Base-by-base conservation (phyloP, 176 grass and related monocot genomes). In the Raddia guianensis region DNA sequence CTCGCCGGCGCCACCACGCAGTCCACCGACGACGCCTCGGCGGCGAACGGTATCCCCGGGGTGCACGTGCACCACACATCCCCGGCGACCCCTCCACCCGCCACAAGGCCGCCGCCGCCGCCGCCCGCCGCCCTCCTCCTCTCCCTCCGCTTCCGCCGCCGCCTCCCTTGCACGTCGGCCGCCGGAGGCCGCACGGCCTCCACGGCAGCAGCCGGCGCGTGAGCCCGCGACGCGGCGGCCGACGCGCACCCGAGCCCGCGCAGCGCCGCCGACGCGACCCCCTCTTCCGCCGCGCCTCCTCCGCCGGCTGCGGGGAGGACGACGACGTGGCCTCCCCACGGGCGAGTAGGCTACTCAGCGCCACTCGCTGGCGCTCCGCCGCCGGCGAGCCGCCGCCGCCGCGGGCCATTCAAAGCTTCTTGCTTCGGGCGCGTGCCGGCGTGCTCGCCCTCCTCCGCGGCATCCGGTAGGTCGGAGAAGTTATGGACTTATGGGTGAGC, bases 51-150 rank as follows among this genome's bases (percentile, higher is more conserved):
- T 16, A 91, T 91, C 44, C 88, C 92, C 15, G 88, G 92, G 12
- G 92, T 74, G 78, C 92, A 98, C 84, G 92, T 75, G 78, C 92
- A 95, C 95, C 95, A 98, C 70, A 98, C 86, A 74, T 95, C 95
- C 58, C 87, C 92, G 1, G 68, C 52, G 15, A 66, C 49, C 68
- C 77, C 77, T 13, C 73, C 68, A 1, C 57, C 83, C 8, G 16
- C 40, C 43, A 50, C 63, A 9, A 3, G 75, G 11, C 61, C 68
- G 44, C 49, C 51, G 5, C 70, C 74, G 11, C 40, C 80, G 3
- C 68, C 72, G 4, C 49, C 77, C 87, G 88, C 73, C 66, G 82
- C 81, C 80, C 73, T 79, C 62, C 85, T 80, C 80, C 85, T 91
- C 72, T 89, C 86, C 70, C 71, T 77, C 68, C 76, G 73, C 63